Conservation (phyloP, 2,329 filamentous ascomycete species). For the Leptographium procerum region DNA sequence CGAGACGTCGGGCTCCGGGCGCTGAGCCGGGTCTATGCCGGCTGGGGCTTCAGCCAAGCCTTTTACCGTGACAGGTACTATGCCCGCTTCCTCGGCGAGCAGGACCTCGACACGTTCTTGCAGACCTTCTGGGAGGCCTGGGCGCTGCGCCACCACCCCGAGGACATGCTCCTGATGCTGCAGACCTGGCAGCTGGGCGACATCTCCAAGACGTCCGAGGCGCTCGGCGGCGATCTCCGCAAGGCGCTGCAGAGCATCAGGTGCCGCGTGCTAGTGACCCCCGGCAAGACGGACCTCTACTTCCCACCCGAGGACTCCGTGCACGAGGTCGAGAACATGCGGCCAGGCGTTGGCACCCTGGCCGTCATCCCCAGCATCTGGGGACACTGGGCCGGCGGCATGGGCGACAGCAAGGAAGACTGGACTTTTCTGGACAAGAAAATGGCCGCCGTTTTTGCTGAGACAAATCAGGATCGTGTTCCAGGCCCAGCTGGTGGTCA, state of each 20-base stretch:
- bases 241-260: constrained; percentile 59
- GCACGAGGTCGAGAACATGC: constrained; percentile 47
- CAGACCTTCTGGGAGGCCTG: constrained; percentile 68
- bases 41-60: constrained; percentile 69
- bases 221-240: constrained; percentile 55
- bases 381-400: constrained; percentile 7
- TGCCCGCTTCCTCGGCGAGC: constrained; percentile 48
- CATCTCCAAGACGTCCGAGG: constrained; percentile 56
- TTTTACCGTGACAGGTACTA: constrained; percentile 64
- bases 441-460: neutral
- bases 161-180: constrained; percentile 29
- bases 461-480: no score
- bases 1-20: constrained; percentile 44
- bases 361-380: constrained; percentile 6
- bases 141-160: constrained; percentile 28
- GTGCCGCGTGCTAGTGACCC: constrained; percentile 60
- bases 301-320: constrained; percentile 73
- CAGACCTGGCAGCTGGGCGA: constrained; percentile 69
- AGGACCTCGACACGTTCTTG: constrained; percentile 63
- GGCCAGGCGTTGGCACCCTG: constrained; percentile 1
- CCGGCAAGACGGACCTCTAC: constrained; percentile 64
- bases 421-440: constrained; percentile 1
- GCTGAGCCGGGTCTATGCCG: constrained; percentile 62
- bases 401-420: constrained; percentile 2
- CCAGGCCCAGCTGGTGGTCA: no score